A percentile compares a stretch with the other conserved stretches of the same genome.
These are phyloP conservation scores for Aspergillus neoniger DNA, from an alignment of 2,329 filamentous ascomycete genomes.

Conservation along the genomic window DNA sequence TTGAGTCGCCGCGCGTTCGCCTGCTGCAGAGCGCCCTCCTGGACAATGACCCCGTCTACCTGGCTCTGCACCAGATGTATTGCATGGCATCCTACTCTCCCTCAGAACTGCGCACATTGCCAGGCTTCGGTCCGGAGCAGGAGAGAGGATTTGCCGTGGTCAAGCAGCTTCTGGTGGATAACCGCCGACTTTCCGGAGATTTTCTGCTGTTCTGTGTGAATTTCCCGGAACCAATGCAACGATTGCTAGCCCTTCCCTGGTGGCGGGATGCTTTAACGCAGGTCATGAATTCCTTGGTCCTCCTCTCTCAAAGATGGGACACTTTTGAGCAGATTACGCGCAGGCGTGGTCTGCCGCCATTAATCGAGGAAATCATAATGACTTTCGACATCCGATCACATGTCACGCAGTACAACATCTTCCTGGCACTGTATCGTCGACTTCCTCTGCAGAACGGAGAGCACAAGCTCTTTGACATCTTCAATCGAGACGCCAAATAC, in stretches of 20 bases:
- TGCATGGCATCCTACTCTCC: slow-evolving; percentile 56
- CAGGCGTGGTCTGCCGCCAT: slow-evolving; percentile 52
- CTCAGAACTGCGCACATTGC: slow-evolving; percentile 37
- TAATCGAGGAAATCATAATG: slow-evolving; percentile 58
- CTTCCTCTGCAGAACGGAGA: slow-evolving; percentile 22
- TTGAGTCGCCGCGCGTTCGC: slow-evolving; percentile 49
- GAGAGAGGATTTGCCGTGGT: slow-evolving; percentile 40
- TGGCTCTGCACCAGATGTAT: slow-evolving; percentile 66
- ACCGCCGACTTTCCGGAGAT: slow-evolving; percentile 41
- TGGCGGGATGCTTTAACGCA: slow-evolving; percentile 36
- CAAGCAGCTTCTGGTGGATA: slow-evolving; percentile 49
- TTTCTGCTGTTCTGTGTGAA: slow-evolving; percentile 50
- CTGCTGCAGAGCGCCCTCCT: slow-evolving; percentile 61
- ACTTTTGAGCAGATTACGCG: slow-evolving; percentile 36
- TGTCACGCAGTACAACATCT: slow-evolving; percentile 57
- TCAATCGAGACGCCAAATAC: slow-evolving; percentile 18
- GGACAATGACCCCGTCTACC: slow-evolving; percentile 61
- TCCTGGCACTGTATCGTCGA: slow-evolving; percentile 39
- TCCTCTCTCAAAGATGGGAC: slow-evolving; percentile 48
- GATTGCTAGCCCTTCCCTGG: slow-evolving; percentile 31
- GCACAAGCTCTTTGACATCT: slow-evolving; percentile 21
- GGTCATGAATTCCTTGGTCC: slow-evolving; percentile 50
- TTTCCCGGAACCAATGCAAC: slow-evolving; percentile 48
- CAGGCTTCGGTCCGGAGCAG: slow-evolving; percentile 37
- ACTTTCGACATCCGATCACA: slow-evolving; percentile 53